phyloP scores from a whole-genome alignment of 2,329 filamentous ascomycete species.

The Talaromyces sp. region DNA sequence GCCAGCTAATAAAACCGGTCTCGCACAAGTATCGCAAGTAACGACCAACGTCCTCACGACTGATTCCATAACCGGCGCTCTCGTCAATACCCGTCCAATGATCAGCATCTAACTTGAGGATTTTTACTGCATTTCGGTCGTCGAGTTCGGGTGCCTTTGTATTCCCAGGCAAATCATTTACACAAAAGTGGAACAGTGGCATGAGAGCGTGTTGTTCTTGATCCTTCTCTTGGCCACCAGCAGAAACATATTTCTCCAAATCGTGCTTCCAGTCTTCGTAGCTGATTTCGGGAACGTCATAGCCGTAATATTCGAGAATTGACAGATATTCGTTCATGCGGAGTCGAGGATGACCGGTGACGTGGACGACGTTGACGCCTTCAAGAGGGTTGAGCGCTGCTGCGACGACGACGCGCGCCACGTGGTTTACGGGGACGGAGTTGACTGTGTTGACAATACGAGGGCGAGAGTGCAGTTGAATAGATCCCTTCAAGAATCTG shows the following conservation, averaged over 20 bases:
- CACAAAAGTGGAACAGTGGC: constrained; percentile 71
- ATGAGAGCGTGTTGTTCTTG: constrained; percentile 68
- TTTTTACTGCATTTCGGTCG: constrained; percentile 63
- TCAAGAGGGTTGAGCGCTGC: constrained; percentile 61
- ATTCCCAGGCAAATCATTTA: constrained; percentile 64
- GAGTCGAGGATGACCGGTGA: constrained; percentile 74
- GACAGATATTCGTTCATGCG: constrained; percentile 74
- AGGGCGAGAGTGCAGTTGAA: constrained; percentile 71
- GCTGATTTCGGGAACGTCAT: constrained; percentile 60
- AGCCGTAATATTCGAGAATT: constrained; percentile 68
- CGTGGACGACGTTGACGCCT: constrained; percentile 65
- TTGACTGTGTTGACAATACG: constrained; percentile 84
- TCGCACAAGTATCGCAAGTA: constrained; percentile 62
- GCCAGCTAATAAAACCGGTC: constrained; percentile 56
- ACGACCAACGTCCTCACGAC: constrained; percentile 57
- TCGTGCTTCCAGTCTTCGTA: constrained; percentile 67
- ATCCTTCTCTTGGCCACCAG: constrained; percentile 47
- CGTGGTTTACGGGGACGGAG: constrained; percentile 80
- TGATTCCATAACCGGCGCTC: constrained; percentile 55
- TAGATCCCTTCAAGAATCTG: constrained; percentile 78
- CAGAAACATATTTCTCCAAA: constrained; percentile 65
- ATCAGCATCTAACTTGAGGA: constrained; percentile 59
- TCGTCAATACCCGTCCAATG: constrained; percentile 57
- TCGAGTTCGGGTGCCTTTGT: constrained; percentile 71
- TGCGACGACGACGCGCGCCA: constrained; percentile 74